Evolutionary conservation across 176 grass and related monocot genomes (phyloP).

Genomic region (Alopecurus myosuroides): DNA sequence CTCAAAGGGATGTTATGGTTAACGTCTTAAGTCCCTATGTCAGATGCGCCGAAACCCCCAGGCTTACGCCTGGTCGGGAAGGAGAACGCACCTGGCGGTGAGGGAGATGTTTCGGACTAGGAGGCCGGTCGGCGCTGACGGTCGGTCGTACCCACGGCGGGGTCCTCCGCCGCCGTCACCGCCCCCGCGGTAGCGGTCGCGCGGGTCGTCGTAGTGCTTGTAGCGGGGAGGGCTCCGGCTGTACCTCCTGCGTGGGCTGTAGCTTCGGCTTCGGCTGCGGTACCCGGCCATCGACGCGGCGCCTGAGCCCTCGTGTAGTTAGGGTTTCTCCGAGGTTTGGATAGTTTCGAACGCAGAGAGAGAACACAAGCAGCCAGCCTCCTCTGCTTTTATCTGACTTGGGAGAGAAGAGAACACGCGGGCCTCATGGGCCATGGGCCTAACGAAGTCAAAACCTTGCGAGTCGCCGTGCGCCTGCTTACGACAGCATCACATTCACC

Average conservation of each 20-base stretch:
- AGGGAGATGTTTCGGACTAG: conserved; percentile 68
- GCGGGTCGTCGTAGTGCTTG: conserved; percentile 49
- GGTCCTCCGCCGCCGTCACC: background rate
- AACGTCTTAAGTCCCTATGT: background rate
- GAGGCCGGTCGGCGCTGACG: conserved; percentile 42
- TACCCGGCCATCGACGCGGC: conserved; percentile 40
- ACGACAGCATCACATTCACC: background rate
- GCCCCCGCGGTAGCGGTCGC: conserved; percentile 32
- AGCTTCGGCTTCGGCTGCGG: conserved; percentile 53
- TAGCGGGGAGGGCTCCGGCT: conserved; percentile 57
- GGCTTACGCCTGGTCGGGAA: background rate
- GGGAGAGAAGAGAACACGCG: background rate
- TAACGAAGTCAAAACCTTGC: background rate
- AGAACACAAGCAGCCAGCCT: background rate
- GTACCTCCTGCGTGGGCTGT: conserved; percentile 32
- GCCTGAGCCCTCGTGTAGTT: background rate
- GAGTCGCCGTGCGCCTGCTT: background rate
- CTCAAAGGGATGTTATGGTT: background rate
- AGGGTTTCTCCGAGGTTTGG: conserved; percentile 34
- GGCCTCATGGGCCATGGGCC: background rate
- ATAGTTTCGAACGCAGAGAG: background rate
- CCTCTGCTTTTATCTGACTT: background rate
- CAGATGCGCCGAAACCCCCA: background rate
- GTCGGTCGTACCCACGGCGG: conserved; percentile 34
- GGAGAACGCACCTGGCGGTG: conserved; percentile 33